Conservation (phyloP, 768 basidiomycete species). For the Strobilomyces dryophilus region DNA sequence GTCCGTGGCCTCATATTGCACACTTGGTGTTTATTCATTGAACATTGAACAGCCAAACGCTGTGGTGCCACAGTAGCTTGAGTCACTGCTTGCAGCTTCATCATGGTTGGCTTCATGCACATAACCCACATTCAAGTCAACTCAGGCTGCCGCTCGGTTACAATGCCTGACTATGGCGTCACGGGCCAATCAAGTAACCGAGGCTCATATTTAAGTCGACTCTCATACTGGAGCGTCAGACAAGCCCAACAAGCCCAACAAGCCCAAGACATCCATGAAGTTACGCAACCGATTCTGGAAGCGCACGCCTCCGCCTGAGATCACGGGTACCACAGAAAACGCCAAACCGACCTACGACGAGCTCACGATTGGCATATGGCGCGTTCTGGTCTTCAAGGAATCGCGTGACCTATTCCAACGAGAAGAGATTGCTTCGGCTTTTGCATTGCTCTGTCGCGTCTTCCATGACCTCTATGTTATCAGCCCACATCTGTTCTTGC, state of each 20-base stretch:
- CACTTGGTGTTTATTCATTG: too few relatives aligned
- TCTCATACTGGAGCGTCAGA: background rate
- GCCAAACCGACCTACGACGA: conserved; percentile 9
- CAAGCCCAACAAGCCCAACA: background rate
- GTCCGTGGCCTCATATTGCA: too few relatives aligned
- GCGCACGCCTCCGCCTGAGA: background rate
- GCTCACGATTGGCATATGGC: conserved; percentile 23
- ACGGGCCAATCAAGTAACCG: background rate
- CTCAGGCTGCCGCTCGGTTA: too few relatives aligned
- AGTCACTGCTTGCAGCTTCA: too few relatives aligned
- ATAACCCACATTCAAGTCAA: too few relatives aligned
- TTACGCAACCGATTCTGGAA: background rate
- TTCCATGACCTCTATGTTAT: conserved; percentile 21
- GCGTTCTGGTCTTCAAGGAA: conserved; percentile 17
- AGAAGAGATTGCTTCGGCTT: background rate
- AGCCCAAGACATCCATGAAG: background rate
- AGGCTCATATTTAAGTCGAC: background rate
- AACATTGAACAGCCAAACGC: too few relatives aligned
- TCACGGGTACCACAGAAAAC: background rate
- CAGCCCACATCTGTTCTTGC: conserved; percentile 16
- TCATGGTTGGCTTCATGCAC: too few relatives aligned
- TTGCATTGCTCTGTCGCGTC: conserved; percentile 12
- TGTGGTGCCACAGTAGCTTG: too few relatives aligned
- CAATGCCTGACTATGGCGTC: background rate
- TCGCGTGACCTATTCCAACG: conserved; percentile 8